A percentile compares a stretch with the other conserved stretches of the same genome.
These are phyloP conservation scores for Sporothrix protearum DNA, from an alignment of 2,329 filamentous ascomycete species.

Conservation along the genomic window DNA sequence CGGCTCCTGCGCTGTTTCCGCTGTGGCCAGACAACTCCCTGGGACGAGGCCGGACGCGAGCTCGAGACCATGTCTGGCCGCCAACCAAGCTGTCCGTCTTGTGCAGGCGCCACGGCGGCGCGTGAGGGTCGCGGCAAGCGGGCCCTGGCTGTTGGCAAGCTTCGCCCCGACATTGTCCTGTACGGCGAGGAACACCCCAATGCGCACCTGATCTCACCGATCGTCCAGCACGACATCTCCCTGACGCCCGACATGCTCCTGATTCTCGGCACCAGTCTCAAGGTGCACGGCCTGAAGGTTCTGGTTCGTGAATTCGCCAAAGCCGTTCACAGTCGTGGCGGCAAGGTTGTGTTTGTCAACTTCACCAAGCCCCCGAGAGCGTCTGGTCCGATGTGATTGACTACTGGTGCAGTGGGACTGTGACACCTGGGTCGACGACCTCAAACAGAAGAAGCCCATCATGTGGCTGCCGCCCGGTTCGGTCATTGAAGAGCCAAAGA, in stretches of 20 bases:
- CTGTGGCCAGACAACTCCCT: constrained; percentile 55
- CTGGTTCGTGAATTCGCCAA: constrained; percentile 70
- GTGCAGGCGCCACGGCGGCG: constrained; percentile 58
- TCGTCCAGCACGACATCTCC: constrained; percentile 64
- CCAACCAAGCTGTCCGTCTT: constrained; percentile 65
- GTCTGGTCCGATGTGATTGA: constrained; percentile 70
- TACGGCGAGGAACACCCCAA: constrained; percentile 72
- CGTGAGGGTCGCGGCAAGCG: constrained; percentile 64
- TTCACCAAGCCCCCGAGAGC: constrained; percentile 69
- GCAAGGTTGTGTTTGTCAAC: constrained; percentile 70
- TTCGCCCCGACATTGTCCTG: constrained; percentile 69
- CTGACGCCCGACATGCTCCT: constrained; percentile 64
- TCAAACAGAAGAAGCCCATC: constrained; percentile 56
- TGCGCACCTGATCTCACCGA: constrained; percentile 63
- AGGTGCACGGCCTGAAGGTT: constrained; percentile 67
- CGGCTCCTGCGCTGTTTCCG: constrained; percentile 61
- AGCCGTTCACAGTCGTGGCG: constrained; percentile 63
- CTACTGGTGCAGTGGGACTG: constrained; percentile 73
- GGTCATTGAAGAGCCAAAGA: constrained; percentile 39
- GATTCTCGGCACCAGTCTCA: constrained; percentile 67
- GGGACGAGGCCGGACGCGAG: constrained; percentile 56
- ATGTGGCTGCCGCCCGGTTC: constrained; percentile 55
- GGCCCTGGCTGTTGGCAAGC: constrained; percentile 62
- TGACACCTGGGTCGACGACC: constrained; percentile 65
- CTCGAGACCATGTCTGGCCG: constrained; percentile 58